Evolutionary conservation across 768 basidiomycete genomes (phyloP).

Genomic region (Astraeus odoratus): DNA sequence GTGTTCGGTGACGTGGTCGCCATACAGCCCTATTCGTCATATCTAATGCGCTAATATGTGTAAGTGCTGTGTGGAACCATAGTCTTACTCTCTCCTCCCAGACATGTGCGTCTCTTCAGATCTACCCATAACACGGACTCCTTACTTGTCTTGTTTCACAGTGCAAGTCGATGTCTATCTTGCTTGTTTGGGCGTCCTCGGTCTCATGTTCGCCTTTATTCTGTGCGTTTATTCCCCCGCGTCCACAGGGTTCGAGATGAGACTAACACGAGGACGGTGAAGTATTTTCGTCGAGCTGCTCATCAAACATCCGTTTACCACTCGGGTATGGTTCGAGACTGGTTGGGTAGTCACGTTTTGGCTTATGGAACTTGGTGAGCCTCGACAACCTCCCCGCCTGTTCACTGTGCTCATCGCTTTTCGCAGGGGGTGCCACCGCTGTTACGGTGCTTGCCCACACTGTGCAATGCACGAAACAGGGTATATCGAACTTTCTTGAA

Average conservation of each 20-base stretch:
- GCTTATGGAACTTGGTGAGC: conserved; percentile 53
- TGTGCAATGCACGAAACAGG: conserved; percentile 27
- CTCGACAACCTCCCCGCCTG: background rate
- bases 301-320: conserved; percentile 42
- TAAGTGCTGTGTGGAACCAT: conserved; percentile 64
- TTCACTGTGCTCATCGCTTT: conserved; percentile 3
- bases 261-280: background rate
- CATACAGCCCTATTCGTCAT: conserved; percentile 49
- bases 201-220: conserved; percentile 50
- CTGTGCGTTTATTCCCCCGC: conserved; percentile 39
- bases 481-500: conserved; percentile 14
- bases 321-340: conserved; percentile 69
- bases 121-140: background rate
- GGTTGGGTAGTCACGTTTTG: conserved; percentile 54
- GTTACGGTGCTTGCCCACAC: conserved; percentile 34
- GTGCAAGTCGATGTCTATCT: conserved; percentile 53
- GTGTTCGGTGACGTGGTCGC: conserved; percentile 2
- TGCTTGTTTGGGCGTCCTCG: conserved; percentile 50
- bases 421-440: conserved; percentile 46
- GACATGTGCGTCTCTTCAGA: conserved; percentile 32
- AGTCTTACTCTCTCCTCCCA: conserved; percentile 36
- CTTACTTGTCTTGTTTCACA: conserved; percentile 14
- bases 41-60: conserved; percentile 60
- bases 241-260: background rate
- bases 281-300: conserved; percentile 56